Evolutionary conservation across 2,329 filamentous ascomycete species (phyloP).

Genomic region (Neofusicoccum parvum): DNA sequence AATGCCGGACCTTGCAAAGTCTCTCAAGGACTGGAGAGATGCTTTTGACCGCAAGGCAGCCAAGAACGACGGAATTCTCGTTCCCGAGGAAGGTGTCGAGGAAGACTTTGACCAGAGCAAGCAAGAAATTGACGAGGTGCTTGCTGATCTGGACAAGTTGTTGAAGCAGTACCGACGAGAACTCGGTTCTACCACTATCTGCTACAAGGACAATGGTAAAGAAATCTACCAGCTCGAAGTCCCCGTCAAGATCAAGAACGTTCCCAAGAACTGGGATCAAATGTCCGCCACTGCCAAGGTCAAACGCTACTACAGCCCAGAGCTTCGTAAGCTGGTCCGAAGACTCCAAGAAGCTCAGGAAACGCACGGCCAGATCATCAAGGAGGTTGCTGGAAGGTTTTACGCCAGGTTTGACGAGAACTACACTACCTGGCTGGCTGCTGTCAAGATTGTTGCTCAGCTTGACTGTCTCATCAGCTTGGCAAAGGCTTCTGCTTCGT

Average conservation of each 20-base stretch:
- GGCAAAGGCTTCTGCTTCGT: constrained; percentile 79
- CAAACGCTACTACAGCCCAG: constrained; percentile 90
- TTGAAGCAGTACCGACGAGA: constrained; percentile 72
- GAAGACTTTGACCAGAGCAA: constrained; percentile 88
- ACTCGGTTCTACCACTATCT: constrained; percentile 68
- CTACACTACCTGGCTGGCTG: constrained; percentile 81
- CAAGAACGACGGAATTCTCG: constrained; percentile 75
- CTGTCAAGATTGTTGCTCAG: constrained; percentile 87
- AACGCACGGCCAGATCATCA: constrained; percentile 86
- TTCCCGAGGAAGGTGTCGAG: constrained; percentile 85
- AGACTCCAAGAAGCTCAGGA: constrained; percentile 92
- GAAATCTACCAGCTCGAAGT: constrained; percentile 96
- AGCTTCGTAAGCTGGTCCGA: constrained; percentile 79
- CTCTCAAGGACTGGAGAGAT: constrained; percentile 82
- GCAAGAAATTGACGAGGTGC: constrained; percentile 73
- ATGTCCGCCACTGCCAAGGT: constrained; percentile 92
- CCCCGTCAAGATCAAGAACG: constrained; percentile 75
- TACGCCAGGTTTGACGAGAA: constrained; percentile 86
- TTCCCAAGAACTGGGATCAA: constrained; percentile 88
- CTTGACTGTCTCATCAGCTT: constrained; percentile 94
- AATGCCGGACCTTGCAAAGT: constrained; percentile 80
- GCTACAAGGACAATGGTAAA: constrained; percentile 77
- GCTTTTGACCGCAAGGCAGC: constrained; percentile 86
- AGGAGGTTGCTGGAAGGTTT: constrained; percentile 81
- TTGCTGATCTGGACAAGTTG: constrained; percentile 70